Evolutionary conservation across 805 yeast genomes (phyloP).

Genomic region (Metschnikowia borealis): DNA sequence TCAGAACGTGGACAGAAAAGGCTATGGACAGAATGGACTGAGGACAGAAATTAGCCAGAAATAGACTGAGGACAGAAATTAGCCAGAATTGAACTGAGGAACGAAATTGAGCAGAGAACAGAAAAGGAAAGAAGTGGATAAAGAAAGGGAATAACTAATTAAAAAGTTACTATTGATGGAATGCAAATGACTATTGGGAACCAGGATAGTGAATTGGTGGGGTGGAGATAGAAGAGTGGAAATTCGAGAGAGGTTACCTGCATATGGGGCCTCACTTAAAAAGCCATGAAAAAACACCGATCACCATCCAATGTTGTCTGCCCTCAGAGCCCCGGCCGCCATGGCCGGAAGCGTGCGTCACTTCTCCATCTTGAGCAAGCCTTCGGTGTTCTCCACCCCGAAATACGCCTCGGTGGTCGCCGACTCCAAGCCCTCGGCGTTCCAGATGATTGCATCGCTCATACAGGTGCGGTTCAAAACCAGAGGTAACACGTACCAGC

Average conservation of each 20-base stretch:
- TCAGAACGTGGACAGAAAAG: too few relatives aligned
- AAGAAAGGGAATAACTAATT: too few relatives aligned
- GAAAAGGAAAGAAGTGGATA: too few relatives aligned
- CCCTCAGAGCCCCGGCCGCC: not conserved
- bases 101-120: too few relatives aligned
- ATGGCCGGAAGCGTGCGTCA: constrained; percentile 6
- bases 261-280: not conserved
- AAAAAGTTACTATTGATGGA: too few relatives aligned
- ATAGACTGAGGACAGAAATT: too few relatives aligned
- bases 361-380: constrained; percentile 14
- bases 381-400: constrained; percentile 1
- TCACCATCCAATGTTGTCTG: constrained; percentile 1
- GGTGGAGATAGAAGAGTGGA: not conserved
- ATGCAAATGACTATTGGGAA: too few relatives aligned
- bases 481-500: constrained; percentile 94
- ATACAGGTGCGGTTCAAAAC: constrained; percentile 71
- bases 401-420: constrained; percentile 5
- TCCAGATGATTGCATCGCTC: constrained; percentile 31
- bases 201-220: too few relatives aligned
- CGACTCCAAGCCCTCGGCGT: constrained; percentile 6
- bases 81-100: too few relatives aligned
- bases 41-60: too few relatives aligned
- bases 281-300: not conserved
- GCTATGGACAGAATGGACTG: too few relatives aligned
- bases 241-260: not conserved